Conservation (phyloP, 495 filamentous ascomycete species). For the Talaromyces wortmannii region DNA sequence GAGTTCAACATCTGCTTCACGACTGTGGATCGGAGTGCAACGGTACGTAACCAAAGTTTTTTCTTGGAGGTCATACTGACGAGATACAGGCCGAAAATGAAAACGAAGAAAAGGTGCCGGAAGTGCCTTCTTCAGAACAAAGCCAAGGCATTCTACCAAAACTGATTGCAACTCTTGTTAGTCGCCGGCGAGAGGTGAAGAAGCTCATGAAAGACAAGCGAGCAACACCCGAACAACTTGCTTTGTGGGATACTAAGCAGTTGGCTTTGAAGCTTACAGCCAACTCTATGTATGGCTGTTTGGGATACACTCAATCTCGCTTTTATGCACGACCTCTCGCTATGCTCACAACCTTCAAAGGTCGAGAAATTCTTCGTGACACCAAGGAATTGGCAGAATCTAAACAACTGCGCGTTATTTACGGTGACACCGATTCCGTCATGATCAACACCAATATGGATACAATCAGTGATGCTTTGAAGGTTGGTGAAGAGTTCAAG, state of each 20-base stretch:
- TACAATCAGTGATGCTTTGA: constrained; percentile 83
- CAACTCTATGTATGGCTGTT: constrained; percentile 99
- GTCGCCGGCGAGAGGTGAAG: constrained; percentile 83
- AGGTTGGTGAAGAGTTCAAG: constrained; percentile 79
- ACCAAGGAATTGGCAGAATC: constrained; percentile 93
- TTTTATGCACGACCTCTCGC: constrained; percentile 95
- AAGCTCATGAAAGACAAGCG: constrained; percentile 90
- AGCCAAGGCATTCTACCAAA: constrained; percentile 76
- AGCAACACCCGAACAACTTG: constrained; percentile 78
- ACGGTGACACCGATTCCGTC: constrained; percentile 98
- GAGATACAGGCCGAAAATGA: constrained; percentile 62
- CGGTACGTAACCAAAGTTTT: constrained; percentile 32
- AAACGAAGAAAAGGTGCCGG: constrained; percentile 62
- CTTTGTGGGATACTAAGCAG: constrained; percentile 98
- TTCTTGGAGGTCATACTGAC: constrained; percentile 2
- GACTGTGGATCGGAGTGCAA: constrained; percentile 71
- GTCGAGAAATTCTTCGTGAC: constrained; percentile 91
- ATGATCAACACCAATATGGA: constrained; percentile 99
- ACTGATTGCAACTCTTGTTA: constrained; percentile 86
- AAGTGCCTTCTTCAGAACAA: constrained; percentile 62
- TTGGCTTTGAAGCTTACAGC: constrained; percentile 93
- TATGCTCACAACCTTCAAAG: constrained; percentile 93
- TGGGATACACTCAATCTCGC: constrained; percentile 90
- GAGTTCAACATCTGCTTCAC: constrained; percentile 99
- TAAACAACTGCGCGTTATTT: constrained; percentile 84